Evolutionary conservation across 75 land plant genomes (phyloP).

Genomic region (Adiantum capillusveneris): DNA sequence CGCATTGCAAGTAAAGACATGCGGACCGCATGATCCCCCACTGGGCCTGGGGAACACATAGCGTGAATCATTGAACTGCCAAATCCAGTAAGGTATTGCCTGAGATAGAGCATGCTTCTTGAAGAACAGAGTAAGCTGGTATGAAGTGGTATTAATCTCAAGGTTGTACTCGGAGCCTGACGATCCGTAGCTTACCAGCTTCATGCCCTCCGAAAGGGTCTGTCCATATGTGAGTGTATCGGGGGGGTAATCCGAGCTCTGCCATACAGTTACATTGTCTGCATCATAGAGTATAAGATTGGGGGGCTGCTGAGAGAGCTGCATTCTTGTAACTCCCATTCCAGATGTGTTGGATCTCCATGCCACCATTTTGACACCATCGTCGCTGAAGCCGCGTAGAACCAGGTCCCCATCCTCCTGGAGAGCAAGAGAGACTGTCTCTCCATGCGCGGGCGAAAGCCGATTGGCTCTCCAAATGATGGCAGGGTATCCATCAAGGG

Average conservation of each 20-base stretch:
- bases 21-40: too few relatives aligned
- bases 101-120: too few relatives aligned
- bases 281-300: background rate
- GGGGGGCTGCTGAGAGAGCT: background rate
- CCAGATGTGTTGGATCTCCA: constrained; percentile 23
- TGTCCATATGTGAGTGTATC: constrained; percentile 6
- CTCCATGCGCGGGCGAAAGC: background rate
- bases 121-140: too few relatives aligned
- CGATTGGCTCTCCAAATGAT: constrained; percentile 7
- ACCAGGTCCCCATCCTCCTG: constrained; percentile 13
- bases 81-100: too few relatives aligned
- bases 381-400: background rate
- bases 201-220: background rate
- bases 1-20: too few relatives aligned
- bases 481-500: too few relatives aligned
- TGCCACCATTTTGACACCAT: background rate
- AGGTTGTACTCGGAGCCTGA: too few relatives aligned
- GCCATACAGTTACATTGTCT: background rate
- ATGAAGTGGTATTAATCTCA: too few relatives aligned
- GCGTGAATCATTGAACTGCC: too few relatives aligned
- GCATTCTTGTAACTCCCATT: background rate
- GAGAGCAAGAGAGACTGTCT: background rate
- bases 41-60: too few relatives aligned
- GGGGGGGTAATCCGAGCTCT: background rate
- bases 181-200: constrained; percentile 3